Conservation (phyloP, 2,329 filamentous ascomycete species). For the Ophiostoma australiae region DNA sequence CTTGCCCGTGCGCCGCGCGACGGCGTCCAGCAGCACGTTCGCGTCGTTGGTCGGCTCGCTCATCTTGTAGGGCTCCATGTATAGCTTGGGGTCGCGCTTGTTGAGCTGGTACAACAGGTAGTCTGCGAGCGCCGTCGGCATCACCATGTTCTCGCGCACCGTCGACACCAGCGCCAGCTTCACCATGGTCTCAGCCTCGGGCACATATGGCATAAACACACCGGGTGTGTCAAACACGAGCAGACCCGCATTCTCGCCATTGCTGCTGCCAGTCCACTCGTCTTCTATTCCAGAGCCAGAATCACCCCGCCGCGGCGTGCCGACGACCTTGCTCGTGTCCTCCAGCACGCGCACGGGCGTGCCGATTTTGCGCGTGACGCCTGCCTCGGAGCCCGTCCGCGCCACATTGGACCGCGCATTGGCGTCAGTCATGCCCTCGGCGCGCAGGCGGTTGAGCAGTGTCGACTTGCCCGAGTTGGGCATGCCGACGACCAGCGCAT, state of each 20-base stretch:
- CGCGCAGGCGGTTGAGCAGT: constrained; percentile 80
- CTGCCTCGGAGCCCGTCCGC: constrained; percentile 78
- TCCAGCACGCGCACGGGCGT: constrained; percentile 72
- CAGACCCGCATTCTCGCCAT: constrained; percentile 53
- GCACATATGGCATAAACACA: constrained; percentile 89
- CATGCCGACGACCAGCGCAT: constrained; percentile 90
- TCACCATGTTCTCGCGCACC: constrained; percentile 83
- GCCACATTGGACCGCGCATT: constrained; percentile 60
- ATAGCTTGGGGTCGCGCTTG: constrained; percentile 55
- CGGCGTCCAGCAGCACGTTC: constrained; percentile 61
- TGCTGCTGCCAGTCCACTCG: not conserved
- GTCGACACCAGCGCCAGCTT: constrained; percentile 88
- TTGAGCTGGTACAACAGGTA: constrained; percentile 88
- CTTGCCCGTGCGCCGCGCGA: constrained; percentile 71
- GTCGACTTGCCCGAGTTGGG: constrained; percentile 96
- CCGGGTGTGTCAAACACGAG: constrained; percentile 91
- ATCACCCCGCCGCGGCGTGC: not conserved
- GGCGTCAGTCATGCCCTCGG: constrained; percentile 51
- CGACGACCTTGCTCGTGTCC: constrained; percentile 28
- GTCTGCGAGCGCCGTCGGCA: constrained; percentile 73
- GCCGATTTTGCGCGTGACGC: constrained; percentile 80
- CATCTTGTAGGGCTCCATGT: constrained; percentile 47
- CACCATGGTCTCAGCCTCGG: constrained; percentile 81
- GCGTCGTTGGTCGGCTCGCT: constrained; percentile 77
- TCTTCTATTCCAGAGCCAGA: not conserved